These are phyloP conservation scores for Fusarium sp. DNA, from an alignment of 2,329 filamentous ascomycete species.

Conservation along the genomic window DNA sequence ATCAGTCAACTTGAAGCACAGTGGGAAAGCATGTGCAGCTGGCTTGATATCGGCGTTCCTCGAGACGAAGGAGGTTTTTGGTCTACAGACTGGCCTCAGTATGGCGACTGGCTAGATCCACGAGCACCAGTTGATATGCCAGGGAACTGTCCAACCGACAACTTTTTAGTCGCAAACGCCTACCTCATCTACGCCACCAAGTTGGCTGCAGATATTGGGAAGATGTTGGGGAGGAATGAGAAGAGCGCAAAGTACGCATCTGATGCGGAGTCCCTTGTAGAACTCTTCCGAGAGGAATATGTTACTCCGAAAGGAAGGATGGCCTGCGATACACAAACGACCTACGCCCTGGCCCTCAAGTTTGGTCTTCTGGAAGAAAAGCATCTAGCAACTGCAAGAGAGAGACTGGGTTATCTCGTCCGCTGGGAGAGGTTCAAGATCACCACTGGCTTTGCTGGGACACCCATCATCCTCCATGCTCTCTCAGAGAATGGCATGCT, in stretches of 20 bases:
- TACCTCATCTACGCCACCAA: constrained; percentile 58
- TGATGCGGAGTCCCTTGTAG: constrained; percentile 30
- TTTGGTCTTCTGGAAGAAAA: constrained; percentile 55
- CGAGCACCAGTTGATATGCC: constrained; percentile 53
- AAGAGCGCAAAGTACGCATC: constrained; percentile 36
- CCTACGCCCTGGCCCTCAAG: constrained; percentile 37
- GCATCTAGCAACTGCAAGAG: constrained; percentile 40
- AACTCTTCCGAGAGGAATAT: background rate
- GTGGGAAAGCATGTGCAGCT: constrained; percentile 51
- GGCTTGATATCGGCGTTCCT: constrained; percentile 46
- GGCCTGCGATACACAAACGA: background rate
- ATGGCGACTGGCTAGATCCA: constrained; percentile 59
- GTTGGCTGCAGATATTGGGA: constrained; percentile 50
- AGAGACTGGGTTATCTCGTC: constrained; percentile 47
- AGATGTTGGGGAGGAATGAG: constrained; percentile 48
- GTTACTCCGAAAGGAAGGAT: background rate
- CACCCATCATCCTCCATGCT: constrained; percentile 48
- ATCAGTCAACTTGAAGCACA: constrained; percentile 49
- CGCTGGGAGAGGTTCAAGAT: constrained; percentile 49
- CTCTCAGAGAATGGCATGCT: background rate
- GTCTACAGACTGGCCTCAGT: background rate
- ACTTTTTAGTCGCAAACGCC: constrained; percentile 56
- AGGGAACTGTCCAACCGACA: constrained; percentile 51
- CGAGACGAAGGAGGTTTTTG: constrained; percentile 42
- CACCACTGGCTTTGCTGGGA: constrained; percentile 57